Conservation (phyloP, 345 rosid species). For the Arabidopsis suecica region DNA sequence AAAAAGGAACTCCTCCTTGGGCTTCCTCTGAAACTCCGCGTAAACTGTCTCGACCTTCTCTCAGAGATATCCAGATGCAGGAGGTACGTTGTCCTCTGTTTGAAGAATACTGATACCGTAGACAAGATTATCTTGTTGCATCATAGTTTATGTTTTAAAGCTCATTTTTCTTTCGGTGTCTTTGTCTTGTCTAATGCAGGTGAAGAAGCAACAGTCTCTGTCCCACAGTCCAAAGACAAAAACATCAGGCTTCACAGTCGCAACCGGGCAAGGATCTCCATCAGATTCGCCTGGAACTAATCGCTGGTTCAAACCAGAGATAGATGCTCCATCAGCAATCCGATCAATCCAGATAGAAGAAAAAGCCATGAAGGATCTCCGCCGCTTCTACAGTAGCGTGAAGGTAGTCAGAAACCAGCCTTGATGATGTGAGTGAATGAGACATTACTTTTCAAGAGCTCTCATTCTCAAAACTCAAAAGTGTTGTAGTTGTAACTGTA, state of each 20-base stretch:
- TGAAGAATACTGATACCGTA: not conserved
- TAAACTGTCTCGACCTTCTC: constrained; percentile 70
- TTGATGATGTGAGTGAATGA: constrained; percentile 39
- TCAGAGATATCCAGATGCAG: constrained; percentile 92
- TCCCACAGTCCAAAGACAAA: constrained; percentile 76
- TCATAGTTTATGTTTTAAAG: not conserved
- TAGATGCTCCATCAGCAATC: constrained; percentile 69
- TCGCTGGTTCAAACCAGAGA: constrained; percentile 95
- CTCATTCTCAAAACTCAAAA: constrained; percentile 17
- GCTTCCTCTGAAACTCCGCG: constrained; percentile 83
- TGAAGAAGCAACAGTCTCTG: constrained; percentile 59
- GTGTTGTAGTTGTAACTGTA: constrained; percentile 42
- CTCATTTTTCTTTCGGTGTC: constrained; percentile 7
- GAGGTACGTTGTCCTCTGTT: constrained; percentile 55
- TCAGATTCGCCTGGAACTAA: constrained; percentile 81
- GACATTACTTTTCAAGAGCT: constrained; percentile 6
- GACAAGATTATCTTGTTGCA: constrained; percentile 7
- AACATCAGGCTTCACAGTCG: constrained; percentile 73
- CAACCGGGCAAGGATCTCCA: constrained; percentile 76
- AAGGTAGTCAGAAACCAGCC: constrained; percentile 75
- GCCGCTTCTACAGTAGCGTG: constrained; percentile 84
- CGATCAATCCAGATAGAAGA: constrained; percentile 95
- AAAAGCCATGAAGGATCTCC: constrained; percentile 91
- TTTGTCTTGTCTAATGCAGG: constrained; percentile 50
- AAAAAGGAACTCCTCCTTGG: constrained; percentile 90